Evolutionary conservation across 2,329 filamentous ascomycete species (phyloP).

Genomic region (Colletotrichum gigasporum): DNA sequence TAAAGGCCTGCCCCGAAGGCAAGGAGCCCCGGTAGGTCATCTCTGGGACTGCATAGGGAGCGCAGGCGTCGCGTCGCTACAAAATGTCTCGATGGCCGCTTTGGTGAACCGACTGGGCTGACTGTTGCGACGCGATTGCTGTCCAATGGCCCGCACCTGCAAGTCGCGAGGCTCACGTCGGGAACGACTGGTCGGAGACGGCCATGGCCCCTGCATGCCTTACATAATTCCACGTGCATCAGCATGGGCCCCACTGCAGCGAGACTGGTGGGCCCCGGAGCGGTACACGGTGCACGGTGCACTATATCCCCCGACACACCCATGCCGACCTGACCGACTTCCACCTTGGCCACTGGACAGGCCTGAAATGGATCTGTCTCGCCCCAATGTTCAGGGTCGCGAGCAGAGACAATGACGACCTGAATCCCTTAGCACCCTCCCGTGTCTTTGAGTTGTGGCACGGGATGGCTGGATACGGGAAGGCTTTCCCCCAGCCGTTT

Average conservation of each 20-base stretch:
- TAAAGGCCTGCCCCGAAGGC: constrained; percentile 51
- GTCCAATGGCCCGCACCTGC: constrained; percentile 27
- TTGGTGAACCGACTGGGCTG: constrained; percentile 20
- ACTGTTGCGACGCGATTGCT: constrained; percentile 29
- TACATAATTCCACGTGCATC: constrained; percentile 30
- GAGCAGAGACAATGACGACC: too few species aligned
- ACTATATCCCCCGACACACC: too few species aligned
- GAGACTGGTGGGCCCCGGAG: not conserved
- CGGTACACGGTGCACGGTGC: constrained; percentile 1
- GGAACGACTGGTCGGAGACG: constrained; percentile 8
- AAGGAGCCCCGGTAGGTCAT: constrained; percentile 49
- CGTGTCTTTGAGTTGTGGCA: too few species aligned
- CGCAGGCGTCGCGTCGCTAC: constrained; percentile 20
- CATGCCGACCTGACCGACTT: not conserved
- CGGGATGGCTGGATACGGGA: too few species aligned
- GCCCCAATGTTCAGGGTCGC: too few species aligned
- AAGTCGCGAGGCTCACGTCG: constrained; percentile 25
- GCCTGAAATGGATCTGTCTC: not conserved
- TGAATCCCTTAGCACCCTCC: too few species aligned
- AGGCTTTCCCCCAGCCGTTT: too few species aligned
- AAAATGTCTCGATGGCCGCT: constrained; percentile 17
- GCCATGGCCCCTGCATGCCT: not conserved
- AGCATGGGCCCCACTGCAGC: not conserved
- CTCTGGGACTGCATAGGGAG: constrained; percentile 37
- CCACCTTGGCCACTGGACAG: not conserved